Conservation (phyloP, 208 protist genomes). For the Phytomonas francai region DNA sequence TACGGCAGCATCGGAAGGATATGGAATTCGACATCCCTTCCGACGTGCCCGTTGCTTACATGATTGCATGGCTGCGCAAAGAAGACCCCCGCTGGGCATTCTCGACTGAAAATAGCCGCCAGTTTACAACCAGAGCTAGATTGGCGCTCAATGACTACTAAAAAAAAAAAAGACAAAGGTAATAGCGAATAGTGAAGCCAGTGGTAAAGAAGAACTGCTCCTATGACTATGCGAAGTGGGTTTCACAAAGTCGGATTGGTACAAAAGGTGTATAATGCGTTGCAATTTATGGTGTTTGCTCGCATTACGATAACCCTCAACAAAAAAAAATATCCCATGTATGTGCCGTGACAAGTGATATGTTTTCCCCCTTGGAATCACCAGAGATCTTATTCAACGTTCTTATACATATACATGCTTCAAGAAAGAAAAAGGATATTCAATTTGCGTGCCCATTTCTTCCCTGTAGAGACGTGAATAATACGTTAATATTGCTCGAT, state of each 20-base stretch:
- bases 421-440: background rate
- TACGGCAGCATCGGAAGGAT: conserved; percentile 69
- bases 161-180: conserved; percentile 9
- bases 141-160: conserved; percentile 85
- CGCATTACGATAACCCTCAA: background rate
- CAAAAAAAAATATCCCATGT: background rate
- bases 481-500: background rate
- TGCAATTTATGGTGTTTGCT: background rate
- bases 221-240: background rate
- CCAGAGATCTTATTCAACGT: background rate
- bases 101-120: conserved; percentile 85
- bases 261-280: background rate
- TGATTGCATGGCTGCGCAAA: conserved; percentile 89
- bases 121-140: conserved; percentile 73
- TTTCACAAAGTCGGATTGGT: background rate
- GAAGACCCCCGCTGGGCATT: conserved; percentile 88
- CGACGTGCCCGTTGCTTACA: conserved; percentile 82
- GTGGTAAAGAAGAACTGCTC: background rate
- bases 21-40: conserved; percentile 86
- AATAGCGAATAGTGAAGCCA: background rate
- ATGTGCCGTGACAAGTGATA: background rate
- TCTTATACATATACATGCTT: background rate
- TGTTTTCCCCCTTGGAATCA: background rate
- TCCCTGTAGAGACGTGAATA: background rate
- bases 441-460: background rate